Evolutionary conservation across 1,284 basidiomycete species (phyloP).

Genomic region (Paramarasmius palmivorus): DNA sequence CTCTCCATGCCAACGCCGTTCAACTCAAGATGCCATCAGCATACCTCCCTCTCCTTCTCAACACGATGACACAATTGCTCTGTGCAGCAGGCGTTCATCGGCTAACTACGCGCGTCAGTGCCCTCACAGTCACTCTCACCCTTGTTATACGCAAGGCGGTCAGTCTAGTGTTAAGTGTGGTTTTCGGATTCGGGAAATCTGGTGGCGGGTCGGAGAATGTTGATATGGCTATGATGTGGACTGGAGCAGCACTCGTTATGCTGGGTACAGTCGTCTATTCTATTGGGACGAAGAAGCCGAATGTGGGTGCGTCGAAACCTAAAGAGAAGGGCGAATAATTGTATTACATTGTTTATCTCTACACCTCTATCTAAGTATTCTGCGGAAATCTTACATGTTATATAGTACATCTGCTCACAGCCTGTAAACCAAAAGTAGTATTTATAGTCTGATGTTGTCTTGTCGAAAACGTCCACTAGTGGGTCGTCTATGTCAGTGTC

Average conservation of each 20-base stretch:
- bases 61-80: conserved; percentile 84
- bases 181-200: conserved; percentile 17
- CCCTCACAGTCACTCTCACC: conserved; percentile 85
- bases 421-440: no score
- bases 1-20: conserved; percentile 15
- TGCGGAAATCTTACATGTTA: no score
- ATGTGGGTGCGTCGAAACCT: conserved; percentile 25
- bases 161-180: conserved; percentile 77
- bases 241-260: conserved; percentile 68
- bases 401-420: no score
- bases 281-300: conserved; percentile 33
- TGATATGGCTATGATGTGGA: conserved; percentile 54
- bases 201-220: conserved; percentile 31
- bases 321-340: conserved; percentile 13
- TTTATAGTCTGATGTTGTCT: no score
- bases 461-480: no score
- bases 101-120: conserved; percentile 76
- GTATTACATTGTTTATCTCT: no score
- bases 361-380: no score
- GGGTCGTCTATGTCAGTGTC: no score
- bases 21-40: conserved; percentile 56
- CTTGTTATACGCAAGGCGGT: conserved; percentile 89
- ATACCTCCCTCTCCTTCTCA: conserved; percentile 68
- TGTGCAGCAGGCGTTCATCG: conserved; percentile 92
- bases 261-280: conserved; percentile 76